Base-by-base conservation (phyloP, 2,329 filamentous ascomycete species). In the Paracamarosporium sp. region DNA sequence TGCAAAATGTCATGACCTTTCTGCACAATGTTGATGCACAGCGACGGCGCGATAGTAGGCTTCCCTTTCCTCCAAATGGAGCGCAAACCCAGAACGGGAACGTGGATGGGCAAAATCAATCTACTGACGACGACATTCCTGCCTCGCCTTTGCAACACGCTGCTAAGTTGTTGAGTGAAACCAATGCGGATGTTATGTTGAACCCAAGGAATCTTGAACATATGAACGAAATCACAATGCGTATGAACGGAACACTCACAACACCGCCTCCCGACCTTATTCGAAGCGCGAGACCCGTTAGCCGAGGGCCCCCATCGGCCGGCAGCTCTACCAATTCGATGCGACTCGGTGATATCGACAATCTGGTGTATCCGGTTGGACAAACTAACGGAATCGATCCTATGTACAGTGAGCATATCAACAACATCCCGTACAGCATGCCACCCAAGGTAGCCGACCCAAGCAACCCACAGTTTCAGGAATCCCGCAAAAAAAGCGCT, bases 301-400 rank as follows among this genome's bases (percentile, higher is more conserved):
- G 79, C 59, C 77, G 80, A 55, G 78, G 78, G 13, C 78, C 75
- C 17, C 70, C 79, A 31, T 83, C 81, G 5, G 80, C 81, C 30
- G 67, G 78, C 64, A 74, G 80, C 3, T 85, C 85, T 1, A 82
- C 80, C 36, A 80, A 80, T 3, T 77, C 81, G 2, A 79, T 86
- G 70, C 82, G 82, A 5, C 83, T 83, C 36, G 81, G 81, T 13
- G 88, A 90, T 54, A 75, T 90, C 43, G 88, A 90, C 60, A 85
- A 84, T 62, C 85, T 96, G 53, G 93, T 97, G 9, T 98, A 97
- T 73, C 93, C 94, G 0, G 92, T 96, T 15, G 93, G 93, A 17
- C 88, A 93, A 63, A 95, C 90, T 0, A 91, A 96, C 64, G 93
- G 93, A 52, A 97, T 97, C 64, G 93, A 97, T 72, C 93, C 94